A percentile compares a stretch with the other conserved stretches of the same genome.
These are phyloP conservation scores for Albugo candida DNA, from an alignment of 352 stramenopile genomes.

Conservation along the genomic window DNA sequence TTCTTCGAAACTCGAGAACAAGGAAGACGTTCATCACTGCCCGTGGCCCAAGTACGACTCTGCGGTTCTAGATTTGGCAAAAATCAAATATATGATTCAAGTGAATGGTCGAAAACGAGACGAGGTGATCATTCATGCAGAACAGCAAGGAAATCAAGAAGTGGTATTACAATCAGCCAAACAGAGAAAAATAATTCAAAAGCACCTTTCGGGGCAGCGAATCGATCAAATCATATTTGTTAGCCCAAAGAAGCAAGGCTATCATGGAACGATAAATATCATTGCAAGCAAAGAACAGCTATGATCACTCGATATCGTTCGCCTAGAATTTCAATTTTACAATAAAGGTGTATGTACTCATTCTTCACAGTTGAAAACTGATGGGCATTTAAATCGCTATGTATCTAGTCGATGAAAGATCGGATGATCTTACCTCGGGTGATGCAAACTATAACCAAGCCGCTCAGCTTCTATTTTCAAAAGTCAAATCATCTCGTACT, in stretches of 20 bases:
- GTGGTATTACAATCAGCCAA: constrained; percentile 40
- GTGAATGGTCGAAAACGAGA: constrained; percentile 58
- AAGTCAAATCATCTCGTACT: too few species aligned
- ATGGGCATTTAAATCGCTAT: too few species aligned
- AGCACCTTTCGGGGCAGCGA: constrained; percentile 37
- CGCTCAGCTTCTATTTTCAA: too few species aligned
- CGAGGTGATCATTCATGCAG: constrained; percentile 36
- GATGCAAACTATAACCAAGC: too few species aligned
- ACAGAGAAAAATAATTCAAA: constrained; percentile 29
- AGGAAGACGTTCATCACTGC: constrained; percentile 32
- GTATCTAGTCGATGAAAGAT: too few species aligned
- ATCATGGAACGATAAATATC: constrained; percentile 64
- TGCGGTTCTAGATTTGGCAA: constrained; percentile 28
- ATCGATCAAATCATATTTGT: constrained; percentile 63
- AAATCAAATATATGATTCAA: constrained; percentile 71
- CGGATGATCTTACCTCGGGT: too few species aligned
- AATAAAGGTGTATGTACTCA: too few species aligned
- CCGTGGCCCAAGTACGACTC: constrained; percentile 40
- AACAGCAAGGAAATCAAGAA: constrained; percentile 29
- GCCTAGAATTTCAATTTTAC: too few species aligned
- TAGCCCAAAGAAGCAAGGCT: constrained; percentile 58
- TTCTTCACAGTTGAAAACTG: too few species aligned
- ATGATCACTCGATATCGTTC: too few species aligned
- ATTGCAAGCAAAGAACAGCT: constrained; percentile 12
- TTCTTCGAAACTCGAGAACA: constrained; percentile 1